phyloP scores from a whole-genome alignment of 805 yeast genomes.

The Lipomyces yamadae region DNA sequence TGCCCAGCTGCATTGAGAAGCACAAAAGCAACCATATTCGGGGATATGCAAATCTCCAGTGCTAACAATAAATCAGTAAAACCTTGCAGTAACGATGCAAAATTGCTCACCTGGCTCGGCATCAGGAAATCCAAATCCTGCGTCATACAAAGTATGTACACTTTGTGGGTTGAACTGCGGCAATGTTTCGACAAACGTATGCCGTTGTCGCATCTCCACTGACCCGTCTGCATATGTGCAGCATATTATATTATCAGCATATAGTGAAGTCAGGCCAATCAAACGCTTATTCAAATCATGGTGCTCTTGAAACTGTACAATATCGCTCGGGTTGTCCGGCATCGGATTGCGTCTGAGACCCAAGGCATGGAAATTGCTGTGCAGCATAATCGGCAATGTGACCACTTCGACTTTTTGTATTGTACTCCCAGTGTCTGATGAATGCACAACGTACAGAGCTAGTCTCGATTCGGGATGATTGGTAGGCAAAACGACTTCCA shows the following conservation, averaged over 20 bases:
- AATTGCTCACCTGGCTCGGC: constrained; percentile 16
- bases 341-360: constrained; percentile 25
- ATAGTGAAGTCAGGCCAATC: constrained; percentile 14
- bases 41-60: constrained; percentile 43
- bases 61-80: constrained; percentile 9
- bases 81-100: background rate
- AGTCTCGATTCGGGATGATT: constrained; percentile 36
- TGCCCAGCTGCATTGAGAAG: constrained; percentile 31
- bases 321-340: constrained; percentile 28
- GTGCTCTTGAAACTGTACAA: constrained; percentile 18
- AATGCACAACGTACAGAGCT: constrained; percentile 21
- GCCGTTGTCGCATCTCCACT: constrained; percentile 29
- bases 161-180: constrained; percentile 24
- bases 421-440: constrained; percentile 18
- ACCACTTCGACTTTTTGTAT: constrained; percentile 29
- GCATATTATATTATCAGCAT: constrained; percentile 22
- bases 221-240: constrained; percentile 32
- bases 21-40: constrained; percentile 43
- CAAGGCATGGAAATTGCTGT: constrained; percentile 33
- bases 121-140: constrained; percentile 38
- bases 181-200: constrained; percentile 11
- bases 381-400: constrained; percentile 28
- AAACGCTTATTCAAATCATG: constrained; percentile 15
- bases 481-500: constrained; percentile 35
- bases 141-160: constrained; percentile 39